Evolutionary conservation across 2,329 filamentous ascomycete species (phyloP).

Genomic region (Calonectria pseudoturangicola): DNA sequence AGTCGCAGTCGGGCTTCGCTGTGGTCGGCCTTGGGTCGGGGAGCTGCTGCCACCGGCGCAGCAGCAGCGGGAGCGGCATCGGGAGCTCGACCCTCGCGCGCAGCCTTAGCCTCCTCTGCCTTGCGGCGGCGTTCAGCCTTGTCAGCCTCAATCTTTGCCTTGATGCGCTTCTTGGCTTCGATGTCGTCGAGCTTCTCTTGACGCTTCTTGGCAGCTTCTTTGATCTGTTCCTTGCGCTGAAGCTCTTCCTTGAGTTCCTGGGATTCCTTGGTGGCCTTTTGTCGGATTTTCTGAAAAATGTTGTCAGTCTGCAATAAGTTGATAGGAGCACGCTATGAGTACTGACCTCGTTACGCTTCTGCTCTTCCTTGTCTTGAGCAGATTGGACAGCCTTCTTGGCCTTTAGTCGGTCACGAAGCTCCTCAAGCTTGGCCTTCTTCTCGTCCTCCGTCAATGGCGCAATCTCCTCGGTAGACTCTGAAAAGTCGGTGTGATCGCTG

Average conservation of each 20-base stretch:
- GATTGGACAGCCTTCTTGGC: conserved; percentile 82
- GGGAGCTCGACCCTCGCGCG: conserved; percentile 82
- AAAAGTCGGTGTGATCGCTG: conserved; percentile 91
- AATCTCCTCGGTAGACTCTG: conserved; percentile 94
- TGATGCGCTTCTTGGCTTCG: conserved; percentile 90
- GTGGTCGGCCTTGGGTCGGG: conserved; percentile 81
- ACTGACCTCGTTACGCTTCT: conserved; percentile 89
- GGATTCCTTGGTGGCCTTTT: conserved; percentile 91
- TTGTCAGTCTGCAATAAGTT: conserved; percentile 29
- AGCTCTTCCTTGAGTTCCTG: conserved; percentile 95
- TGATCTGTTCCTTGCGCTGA: conserved; percentile 90
- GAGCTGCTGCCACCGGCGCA: conserved; percentile 67
- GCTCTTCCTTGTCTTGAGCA: conserved; percentile 85
- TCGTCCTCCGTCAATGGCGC: conserved; percentile 93
- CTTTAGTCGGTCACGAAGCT: conserved; percentile 82
- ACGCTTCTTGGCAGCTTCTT: conserved; percentile 90
- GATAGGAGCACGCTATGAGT: not conserved
- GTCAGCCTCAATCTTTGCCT: conserved; percentile 95
- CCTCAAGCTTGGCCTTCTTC: conserved; percentile 86
- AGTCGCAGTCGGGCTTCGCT: conserved; percentile 88
- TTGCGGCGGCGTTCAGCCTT: conserved; percentile 92
- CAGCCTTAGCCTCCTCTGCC: conserved; percentile 89
- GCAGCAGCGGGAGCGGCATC: conserved; percentile 67
- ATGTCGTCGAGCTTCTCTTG: conserved; percentile 91
- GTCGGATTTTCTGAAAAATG: conserved; percentile 77